Percentiles rank a stretch among this genome's conserved stretches.
These are phyloP conservation scores for Antarctomyces pellizariae DNA, from an alignment of 495 filamentous ascomycete genomes.

Conservation along the genomic window DNA sequence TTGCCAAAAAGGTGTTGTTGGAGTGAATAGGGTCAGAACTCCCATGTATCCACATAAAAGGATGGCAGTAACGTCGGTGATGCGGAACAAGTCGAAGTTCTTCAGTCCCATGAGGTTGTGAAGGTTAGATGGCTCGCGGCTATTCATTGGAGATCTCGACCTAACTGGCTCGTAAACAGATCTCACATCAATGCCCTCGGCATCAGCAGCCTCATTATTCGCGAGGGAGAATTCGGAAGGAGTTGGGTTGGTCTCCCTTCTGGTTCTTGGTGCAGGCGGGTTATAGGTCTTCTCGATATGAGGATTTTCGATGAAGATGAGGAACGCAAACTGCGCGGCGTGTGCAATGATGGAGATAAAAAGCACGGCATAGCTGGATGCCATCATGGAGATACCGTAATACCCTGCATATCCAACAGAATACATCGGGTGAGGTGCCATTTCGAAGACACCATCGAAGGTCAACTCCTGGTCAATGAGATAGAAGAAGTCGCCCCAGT, in stretches of 20 bases:
- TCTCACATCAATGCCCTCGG: conserved; percentile 15
- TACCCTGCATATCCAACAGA: conserved; percentile 95
- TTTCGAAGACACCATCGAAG: conserved; percentile 96
- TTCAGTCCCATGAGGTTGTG: conserved; percentile 60
- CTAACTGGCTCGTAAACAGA: conserved; percentile 4
- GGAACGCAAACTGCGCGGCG: conserved; percentile 81
- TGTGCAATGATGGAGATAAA: conserved; percentile 93
- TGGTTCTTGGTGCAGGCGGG: conserved; percentile 56
- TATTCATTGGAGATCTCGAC: background rate
- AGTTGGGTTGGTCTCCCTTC: conserved; percentile 20
- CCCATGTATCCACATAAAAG: conserved; percentile 52
- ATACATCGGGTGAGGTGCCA: conserved; percentile 99
- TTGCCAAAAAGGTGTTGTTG: conserved; percentile 49
- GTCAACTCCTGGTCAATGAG: conserved; percentile 94
- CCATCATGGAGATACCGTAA: conserved; percentile 97
- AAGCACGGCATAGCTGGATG: conserved; percentile 87
- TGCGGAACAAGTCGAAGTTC: conserved; percentile 73
- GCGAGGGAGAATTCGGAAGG: conserved; percentile 17
- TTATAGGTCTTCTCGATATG: conserved; percentile 99
- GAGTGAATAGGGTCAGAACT: conserved; percentile 47
- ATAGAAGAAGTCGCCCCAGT: conserved; percentile 99
- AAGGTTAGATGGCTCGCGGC: conserved; percentile 32
- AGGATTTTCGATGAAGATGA: conserved; percentile 76
- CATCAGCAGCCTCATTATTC: conserved; percentile 16
- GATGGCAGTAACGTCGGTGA: conserved; percentile 57